phyloP scores from a whole-genome alignment of 176 grass and related monocot species.

The Microstegium vimineum region DNA sequence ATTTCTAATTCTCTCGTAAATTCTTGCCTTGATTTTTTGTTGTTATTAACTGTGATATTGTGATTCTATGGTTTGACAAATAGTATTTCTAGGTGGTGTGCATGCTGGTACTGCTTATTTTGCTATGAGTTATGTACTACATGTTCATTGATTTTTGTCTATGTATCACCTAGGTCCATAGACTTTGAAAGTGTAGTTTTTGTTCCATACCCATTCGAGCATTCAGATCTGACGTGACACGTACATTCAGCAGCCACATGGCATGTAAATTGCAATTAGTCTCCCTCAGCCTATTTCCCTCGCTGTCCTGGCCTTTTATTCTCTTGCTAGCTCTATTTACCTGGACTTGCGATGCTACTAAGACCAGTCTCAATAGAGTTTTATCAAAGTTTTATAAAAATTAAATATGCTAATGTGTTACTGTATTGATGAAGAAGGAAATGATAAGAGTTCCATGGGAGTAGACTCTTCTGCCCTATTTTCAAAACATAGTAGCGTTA shows the following conservation, averaged over 20 bases:
- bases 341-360: too few relatives aligned
- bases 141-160: neutral
- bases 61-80: neutral
- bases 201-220: too few relatives aligned
- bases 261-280: neutral
- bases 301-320: neutral
- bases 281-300: neutral
- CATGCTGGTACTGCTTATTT: neutral
- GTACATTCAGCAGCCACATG: neutral
- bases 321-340: too few relatives aligned
- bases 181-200: neutral
- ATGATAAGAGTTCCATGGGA: too few relatives aligned
- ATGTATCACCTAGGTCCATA: neutral
- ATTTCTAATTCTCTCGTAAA: neutral
- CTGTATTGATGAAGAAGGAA: too few relatives aligned
- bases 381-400: too few relatives aligned
- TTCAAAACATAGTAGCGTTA: too few relatives aligned
- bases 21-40: neutral
- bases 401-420: too few relatives aligned
- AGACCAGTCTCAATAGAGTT: too few relatives aligned
- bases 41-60: neutral
- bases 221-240: too few relatives aligned
- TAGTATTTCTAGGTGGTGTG: too few relatives aligned
- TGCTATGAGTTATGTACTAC: neutral
- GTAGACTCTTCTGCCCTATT: too few relatives aligned